phyloP scores from a whole-genome alignment of 2,329 filamentous ascomycete genomes.

The Penicillium olsonii region DNA sequence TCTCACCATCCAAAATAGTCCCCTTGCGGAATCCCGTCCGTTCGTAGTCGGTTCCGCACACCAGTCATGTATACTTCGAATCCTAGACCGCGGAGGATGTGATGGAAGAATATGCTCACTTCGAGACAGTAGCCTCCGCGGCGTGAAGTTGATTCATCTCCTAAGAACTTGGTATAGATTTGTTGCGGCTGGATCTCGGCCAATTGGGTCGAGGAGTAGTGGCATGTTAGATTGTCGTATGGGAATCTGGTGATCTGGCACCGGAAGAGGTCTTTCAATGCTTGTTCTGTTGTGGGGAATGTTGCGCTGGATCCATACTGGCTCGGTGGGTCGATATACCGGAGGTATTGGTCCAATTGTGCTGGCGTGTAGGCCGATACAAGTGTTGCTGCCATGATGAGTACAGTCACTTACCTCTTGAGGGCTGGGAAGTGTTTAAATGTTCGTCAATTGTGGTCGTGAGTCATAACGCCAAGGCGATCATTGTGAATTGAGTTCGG shows the following conservation, averaged over 20 bases:
- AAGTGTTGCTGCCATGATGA: background rate
- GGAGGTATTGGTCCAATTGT: constrained; percentile 36
- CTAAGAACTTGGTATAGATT: constrained; percentile 55
- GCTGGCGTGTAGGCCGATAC: constrained; percentile 29
- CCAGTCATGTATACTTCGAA: constrained; percentile 56
- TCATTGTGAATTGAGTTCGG: background rate
- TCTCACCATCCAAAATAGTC: constrained; percentile 28
- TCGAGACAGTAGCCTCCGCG: constrained; percentile 66
- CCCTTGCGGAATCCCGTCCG: constrained; percentile 29
- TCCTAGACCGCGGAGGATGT: constrained; percentile 54
- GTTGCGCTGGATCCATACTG: constrained; percentile 22
- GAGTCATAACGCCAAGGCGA: background rate
- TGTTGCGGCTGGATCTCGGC: constrained; percentile 50
- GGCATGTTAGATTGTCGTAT: constrained; percentile 59
- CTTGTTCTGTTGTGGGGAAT: constrained; percentile 41
- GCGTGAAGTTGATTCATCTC: constrained; percentile 27
- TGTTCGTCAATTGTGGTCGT: background rate
- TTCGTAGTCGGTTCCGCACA: constrained; percentile 43
- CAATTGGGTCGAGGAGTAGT: constrained; percentile 48
- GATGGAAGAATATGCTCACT: constrained; percentile 56
- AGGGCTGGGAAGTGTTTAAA: too few relatives aligned
- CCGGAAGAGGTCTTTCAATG: constrained; percentile 41
- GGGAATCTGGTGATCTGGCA: constrained; percentile 54
- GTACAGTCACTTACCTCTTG: background rate
- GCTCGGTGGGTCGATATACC: constrained; percentile 32